Evolutionary conservation across 257 asterid species (phyloP).

Genomic region (Nicotiana undulata): DNA sequence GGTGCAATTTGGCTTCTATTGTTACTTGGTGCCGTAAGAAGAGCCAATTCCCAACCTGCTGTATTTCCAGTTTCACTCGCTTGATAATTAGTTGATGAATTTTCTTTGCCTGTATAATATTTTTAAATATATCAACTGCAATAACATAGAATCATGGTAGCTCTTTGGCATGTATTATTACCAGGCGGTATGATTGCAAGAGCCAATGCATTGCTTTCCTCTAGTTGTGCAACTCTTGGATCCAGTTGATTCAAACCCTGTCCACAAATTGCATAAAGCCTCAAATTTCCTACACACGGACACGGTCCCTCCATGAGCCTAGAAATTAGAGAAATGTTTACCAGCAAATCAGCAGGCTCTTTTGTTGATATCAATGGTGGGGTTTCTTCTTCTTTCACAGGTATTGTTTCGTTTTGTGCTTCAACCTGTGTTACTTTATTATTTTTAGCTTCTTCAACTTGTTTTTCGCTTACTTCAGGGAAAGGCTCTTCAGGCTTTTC

Average conservation of each 20-base stretch:
- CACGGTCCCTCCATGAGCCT: neutral
- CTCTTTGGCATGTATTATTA: conserved; percentile 3
- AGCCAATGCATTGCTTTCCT: conserved; percentile 69
- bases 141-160: neutral
- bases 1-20: conserved; percentile 27
- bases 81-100: conserved; percentile 9
- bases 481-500: conserved; percentile 22
- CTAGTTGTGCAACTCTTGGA: conserved; percentile 41
- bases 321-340: conserved; percentile 3
- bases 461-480: conserved; percentile 15
- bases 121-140: neutral
- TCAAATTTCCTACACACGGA: neutral
- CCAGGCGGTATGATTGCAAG: conserved; percentile 76
- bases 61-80: conserved; percentile 30
- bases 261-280: neutral
- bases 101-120: conserved; percentile 33
- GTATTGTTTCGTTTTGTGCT: conserved; percentile 19
- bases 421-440: conserved; percentile 21
- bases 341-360: conserved; percentile 61
- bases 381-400: conserved; percentile 22
- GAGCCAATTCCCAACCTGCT: conserved; percentile 85
- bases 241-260: conserved; percentile 51
- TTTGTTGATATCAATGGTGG: conserved; percentile 24
- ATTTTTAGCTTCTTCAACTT: conserved; percentile 23
- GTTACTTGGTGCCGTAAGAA: conserved; percentile 68